These are phyloP conservation scores for Thalassiosira hispida DNA, from an alignment of 352 stramenopile genomes.

Conservation along the genomic window DNA sequence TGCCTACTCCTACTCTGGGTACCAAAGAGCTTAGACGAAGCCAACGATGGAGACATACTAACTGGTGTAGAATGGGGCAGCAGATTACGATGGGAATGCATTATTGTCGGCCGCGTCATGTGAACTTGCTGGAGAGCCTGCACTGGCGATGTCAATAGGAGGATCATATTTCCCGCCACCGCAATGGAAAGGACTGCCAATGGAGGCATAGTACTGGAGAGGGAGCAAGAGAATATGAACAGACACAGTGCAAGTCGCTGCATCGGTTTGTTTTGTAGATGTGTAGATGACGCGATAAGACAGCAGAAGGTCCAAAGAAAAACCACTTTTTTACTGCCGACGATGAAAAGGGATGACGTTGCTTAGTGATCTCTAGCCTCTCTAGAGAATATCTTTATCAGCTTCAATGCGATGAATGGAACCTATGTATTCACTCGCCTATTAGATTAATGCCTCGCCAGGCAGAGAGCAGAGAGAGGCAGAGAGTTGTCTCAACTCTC, in stretches of 20 bases:
- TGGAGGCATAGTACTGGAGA: slow-evolving; percentile 8
- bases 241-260: neutral
- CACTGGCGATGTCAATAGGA: slow-evolving; percentile 5
- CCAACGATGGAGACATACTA: neutral
- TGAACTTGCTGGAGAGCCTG: slow-evolving; percentile 9
- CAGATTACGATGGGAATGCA: neutral
- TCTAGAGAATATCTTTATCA: too few species aligned
- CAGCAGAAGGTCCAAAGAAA: too few species aligned
- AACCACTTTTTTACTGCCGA: too few species aligned
- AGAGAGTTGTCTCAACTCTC: too few species aligned
- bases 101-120: neutral
- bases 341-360: too few species aligned
- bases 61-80: neutral
- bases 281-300: too few species aligned
- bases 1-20: neutral
- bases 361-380: too few species aligned
- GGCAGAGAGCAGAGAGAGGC: too few species aligned
- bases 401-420: too few species aligned
- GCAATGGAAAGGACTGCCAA: slow-evolving; percentile 6
- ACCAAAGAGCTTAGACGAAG: slow-evolving; percentile 2
- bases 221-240: neutral
- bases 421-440: too few species aligned
- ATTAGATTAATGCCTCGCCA: too few species aligned
- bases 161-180: slow-evolving; percentile 1
- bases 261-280: neutral